phyloP scores from a whole-genome alignment of 1,284 basidiomycete species.

The Volvariella surrecta region DNA sequence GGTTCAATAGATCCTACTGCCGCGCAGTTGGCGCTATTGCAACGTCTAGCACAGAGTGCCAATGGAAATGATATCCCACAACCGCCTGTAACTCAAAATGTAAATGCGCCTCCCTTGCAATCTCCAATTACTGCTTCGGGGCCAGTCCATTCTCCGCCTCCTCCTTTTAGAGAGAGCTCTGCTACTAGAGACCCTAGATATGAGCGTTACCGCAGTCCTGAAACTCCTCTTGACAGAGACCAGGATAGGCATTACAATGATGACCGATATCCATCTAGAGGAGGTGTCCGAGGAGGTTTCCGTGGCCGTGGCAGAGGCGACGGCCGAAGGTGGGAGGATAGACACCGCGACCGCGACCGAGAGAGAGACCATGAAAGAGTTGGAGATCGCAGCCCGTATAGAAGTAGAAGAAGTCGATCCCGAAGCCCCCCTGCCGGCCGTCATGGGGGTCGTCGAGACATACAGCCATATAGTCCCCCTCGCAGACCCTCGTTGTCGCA shows the following conservation, averaged over 20 bases:
- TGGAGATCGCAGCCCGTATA: slow-evolving; percentile 31
- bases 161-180: slow-evolving; percentile 6
- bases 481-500: slow-evolving; percentile 27
- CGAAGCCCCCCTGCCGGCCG: slow-evolving; percentile 46
- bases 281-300: slow-evolving; percentile 37
- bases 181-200: slow-evolving; percentile 11
- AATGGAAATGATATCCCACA: slow-evolving; percentile 12
- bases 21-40: slow-evolving; percentile 59
- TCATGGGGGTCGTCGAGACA: slow-evolving; percentile 40
- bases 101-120: slow-evolving; percentile 6
- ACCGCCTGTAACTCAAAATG: slow-evolving; percentile 2
- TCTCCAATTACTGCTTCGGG: slow-evolving; percentile 20
- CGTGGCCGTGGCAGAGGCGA: slow-evolving; percentile 37
- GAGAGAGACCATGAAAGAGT: slow-evolving; percentile 34
- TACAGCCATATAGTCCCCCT: slow-evolving; percentile 51
- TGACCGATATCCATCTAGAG: slow-evolving; percentile 35
- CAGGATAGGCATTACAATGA: slow-evolving; percentile 41
- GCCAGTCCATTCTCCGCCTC: slow-evolving; percentile 18
- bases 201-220: slow-evolving; percentile 39
- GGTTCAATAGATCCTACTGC: slow-evolving; percentile 31
- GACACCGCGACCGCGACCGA: slow-evolving; percentile 35
- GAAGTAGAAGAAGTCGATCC: slow-evolving; percentile 53
- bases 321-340: slow-evolving; percentile 41
- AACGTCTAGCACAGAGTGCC: slow-evolving; percentile 61
- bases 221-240: slow-evolving; percentile 28